Base-by-base conservation (phyloP, 2,329 filamentous ascomycete species). In the Alternaria ethzedia region DNA sequence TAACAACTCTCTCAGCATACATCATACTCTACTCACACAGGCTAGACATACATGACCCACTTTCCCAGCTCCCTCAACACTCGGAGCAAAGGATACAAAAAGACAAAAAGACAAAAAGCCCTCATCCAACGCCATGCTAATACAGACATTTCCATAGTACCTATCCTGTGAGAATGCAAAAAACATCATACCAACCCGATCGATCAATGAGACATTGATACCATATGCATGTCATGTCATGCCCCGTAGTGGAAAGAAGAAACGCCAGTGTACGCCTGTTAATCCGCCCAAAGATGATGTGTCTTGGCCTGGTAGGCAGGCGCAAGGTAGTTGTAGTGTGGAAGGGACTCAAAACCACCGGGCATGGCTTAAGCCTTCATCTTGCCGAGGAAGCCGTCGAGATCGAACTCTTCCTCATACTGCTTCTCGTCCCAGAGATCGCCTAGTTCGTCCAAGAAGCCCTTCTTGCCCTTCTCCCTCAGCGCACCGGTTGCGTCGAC, bases 401-500 rank as follows among this genome's bases (percentile, higher is more conserved):
- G 83, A 79, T 98, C 93, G 79, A 97, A 98, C 81, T 97, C 96
- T 83, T 99, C 96, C 82, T 97, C 94, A 80, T 99, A 99, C 83
- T 97, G 94, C 78, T 90, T 90, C 79, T 97, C 95, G 78, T 99
- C 96, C 95, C 96, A 99, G 28, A 99, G 83, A 81, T 99, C 96
- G 61, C 93, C 95, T 61, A 99, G 82, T 76, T 98, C 96, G 78
- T 99, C 96, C 66, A 98, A 83, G 88, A 95, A 97, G 7, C 94
- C 91, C 86, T 97, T 97, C 86, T 97, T 97, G 62, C 96, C 96
- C 73, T 96, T 96, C 80, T 97, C 93, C 69, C 93, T 87, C 57
- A 98, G 90, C 73, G 98, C 93, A 51, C 96, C 96, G 23, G 92
- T 94, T 66, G 96, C 94, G 71, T 86, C 84, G 6, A 86, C 83